Evolutionary conservation across 495 filamentous ascomycete species (phyloP), one percentile per base, ranked within the genome.

Genomic region (Hypoxylon rickii): DNA sequence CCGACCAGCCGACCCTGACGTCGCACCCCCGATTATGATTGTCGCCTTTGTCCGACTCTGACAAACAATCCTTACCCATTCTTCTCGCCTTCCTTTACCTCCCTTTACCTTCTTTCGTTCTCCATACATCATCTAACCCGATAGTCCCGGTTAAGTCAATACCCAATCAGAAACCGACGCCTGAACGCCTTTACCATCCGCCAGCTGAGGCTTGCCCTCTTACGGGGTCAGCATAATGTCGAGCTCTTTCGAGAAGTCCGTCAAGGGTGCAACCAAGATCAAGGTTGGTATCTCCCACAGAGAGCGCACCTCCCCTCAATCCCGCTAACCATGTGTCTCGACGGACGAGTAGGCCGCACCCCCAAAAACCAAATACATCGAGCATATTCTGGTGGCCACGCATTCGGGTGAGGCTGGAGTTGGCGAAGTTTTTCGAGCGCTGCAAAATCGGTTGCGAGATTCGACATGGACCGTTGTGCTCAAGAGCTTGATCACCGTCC

Each of bases 321-420:
- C 2, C 15, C 21, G 31, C 63, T 69, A 36, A 69, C 59, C 19
- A 22, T n/a, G 11, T 44, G 33, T 21, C 34, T 38, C 18, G 13
- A n/a, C 3, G 36, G 1, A 6, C 49, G 43, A 51, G 68, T 67
- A 96, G 89, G 88, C 92, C 73, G 94, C 95, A 44, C 88, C 94
- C 53, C 94, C 94, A 17, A 99, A 99, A 78, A 93, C 95, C 41
- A 99, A 99, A 78, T 98, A 99, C 77, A 92, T 99, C 75, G 95
- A 99, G 70, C 90, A 96, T 66, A 96, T 99, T 68, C 82, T 99
- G 15, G 82, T 96, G 62, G 95, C 94, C 55, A 99, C 94, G 24
- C 91, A 97, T 72, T 84, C 90, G 3, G 94, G 94, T 56, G 94
- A 99, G 69, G 89, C 90, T 12, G 94, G 95, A 51, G 91, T 99